Evolutionary conservation across 495 filamentous ascomycete species (phyloP).

Genomic region (Xylaria intraflava): DNA sequence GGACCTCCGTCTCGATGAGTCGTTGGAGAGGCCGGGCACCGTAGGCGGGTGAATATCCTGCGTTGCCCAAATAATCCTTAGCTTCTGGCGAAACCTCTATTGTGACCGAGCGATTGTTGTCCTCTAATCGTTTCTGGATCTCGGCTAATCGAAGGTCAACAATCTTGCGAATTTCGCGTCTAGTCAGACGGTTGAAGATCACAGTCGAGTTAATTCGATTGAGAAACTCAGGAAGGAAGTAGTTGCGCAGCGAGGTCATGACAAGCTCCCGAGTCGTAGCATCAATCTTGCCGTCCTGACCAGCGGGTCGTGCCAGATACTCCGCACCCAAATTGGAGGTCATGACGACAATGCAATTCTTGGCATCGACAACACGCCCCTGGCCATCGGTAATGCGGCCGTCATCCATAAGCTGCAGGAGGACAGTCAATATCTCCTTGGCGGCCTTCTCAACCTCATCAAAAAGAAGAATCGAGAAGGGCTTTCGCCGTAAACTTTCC

Average conservation of each 20-base stretch:
- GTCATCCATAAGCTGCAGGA: constrained; percentile 97
- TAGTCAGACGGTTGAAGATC: constrained; percentile 96
- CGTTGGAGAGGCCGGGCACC: constrained; percentile 82
- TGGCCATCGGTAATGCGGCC: constrained; percentile 98
- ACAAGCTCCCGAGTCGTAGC: constrained; percentile 81
- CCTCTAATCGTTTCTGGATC: constrained; percentile 78
- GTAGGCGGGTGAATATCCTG: constrained; percentile 90
- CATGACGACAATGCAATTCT: constrained; percentile 98
- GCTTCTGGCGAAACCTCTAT: constrained; percentile 74
- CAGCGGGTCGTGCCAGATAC: constrained; percentile 72
- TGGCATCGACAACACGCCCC: constrained; percentile 86
- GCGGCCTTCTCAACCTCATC: constrained; percentile 98
- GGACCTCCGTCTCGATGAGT: constrained; percentile 91
- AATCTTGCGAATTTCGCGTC: constrained; percentile 84
- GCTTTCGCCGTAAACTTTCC: constrained; percentile 82
- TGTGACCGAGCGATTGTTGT: constrained; percentile 73
- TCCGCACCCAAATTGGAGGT: constrained; percentile 95
- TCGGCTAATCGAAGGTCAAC: constrained; percentile 85
- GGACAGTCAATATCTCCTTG: constrained; percentile 92
- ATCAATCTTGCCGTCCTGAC: constrained; percentile 78
- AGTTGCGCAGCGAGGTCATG: constrained; percentile 79
- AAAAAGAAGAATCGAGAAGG: constrained; percentile 96
- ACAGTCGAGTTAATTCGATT: constrained; percentile 93
- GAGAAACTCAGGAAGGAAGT: constrained; percentile 96
- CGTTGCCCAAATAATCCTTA: constrained; percentile 79